These are phyloP conservation scores for Anaeromyces robustus DNA, from an alignment of 192 early-diverging fungal species.

Conservation along the genomic window DNA sequence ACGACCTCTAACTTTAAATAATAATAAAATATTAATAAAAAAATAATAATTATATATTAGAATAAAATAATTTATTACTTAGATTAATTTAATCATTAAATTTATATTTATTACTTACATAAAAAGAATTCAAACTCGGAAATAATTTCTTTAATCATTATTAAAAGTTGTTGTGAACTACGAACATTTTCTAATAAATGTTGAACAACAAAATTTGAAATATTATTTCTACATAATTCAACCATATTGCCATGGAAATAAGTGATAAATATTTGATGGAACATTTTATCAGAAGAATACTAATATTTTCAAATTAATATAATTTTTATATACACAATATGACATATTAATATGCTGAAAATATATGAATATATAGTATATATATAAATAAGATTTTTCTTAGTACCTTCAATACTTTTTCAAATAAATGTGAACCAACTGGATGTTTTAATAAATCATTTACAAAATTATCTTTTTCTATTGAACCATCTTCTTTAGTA, in stretches of 20 bases:
- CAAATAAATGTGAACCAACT: slow-evolving; percentile 66
- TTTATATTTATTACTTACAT: slow-evolving; percentile 19
- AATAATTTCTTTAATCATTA: slow-evolving; percentile 45
- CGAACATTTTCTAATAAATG: slow-evolving; percentile 45
- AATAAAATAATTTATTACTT: slow-evolving; percentile 1
- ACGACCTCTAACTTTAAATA: slow-evolving; percentile 20
- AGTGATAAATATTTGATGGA: slow-evolving; percentile 42
- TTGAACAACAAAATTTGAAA: slow-evolving; percentile 77
- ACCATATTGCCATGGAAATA: slow-evolving; percentile 46
- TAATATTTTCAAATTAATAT: too few relatives aligned
- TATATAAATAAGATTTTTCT: too few relatives aligned
- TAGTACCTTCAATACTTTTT: slow-evolving; percentile 48
- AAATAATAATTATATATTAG: too few relatives aligned
- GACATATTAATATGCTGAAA: too few relatives aligned
- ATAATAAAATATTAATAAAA: too few relatives aligned
- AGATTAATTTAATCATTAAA: too few relatives aligned
- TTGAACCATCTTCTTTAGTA: slow-evolving; percentile 3
- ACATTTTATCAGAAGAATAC: slow-evolving; percentile 10
- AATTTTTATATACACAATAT: too few relatives aligned
- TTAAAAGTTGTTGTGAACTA: slow-evolving; percentile 35
- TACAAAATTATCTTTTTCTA: slow-evolving; percentile 23
- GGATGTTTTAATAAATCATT: slow-evolving; percentile 42
- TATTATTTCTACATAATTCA: slow-evolving; percentile 46
- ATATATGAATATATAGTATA: too few relatives aligned
- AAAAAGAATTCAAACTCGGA: slow-evolving; percentile 42